Base-by-base conservation (phyloP, 2,329 filamentous ascomycete species). In the Diatrype stigma region DNA sequence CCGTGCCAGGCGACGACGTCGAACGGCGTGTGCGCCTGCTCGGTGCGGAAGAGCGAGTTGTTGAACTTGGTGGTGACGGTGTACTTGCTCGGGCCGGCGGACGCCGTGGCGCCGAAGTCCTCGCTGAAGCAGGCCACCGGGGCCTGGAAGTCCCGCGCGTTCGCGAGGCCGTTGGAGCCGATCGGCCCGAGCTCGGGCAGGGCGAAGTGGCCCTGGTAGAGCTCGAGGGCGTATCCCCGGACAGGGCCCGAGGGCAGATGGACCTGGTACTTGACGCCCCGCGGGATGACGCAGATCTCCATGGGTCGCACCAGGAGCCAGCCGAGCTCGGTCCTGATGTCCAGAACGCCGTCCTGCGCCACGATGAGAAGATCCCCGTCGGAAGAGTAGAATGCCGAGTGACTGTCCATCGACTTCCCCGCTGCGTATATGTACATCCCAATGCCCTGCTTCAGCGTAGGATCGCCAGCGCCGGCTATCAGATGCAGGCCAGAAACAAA, bases 1-100 rank as follows among this genome's bases (percentile, higher is more conserved):
- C 85, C 85, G 59, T 87, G 84, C 84, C 84, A 87, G n/a, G 82
- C 83, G 12, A 87, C 84, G 3, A 87, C 76, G 57, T 88, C 84
- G 60, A 86, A 88, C 0, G 85, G 85, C 0, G 80, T 83, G 63
- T 87, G 85, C 6, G 75, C 68, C 64, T 87, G 84, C 44, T 69
- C 75, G 22, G 81, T 80, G 16, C 73, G 71, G 66, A 86, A 87
- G 45, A 87, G 75, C 42, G 77, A 76, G 56, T 84, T 82, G 56
- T 80, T 80, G 60, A 85, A 84, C 60, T 85, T 85, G 59, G 72
- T 73, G 47, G 76, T 74, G 26, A 87, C 69, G 14, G 73, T 78
- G 66, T 71, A 69, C 46, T 51, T 50, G 35, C 54, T 69, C 21
- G 58, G 63, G 55, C 62, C 66, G 53, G 69, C 60, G 2, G 63